Base-by-base conservation (phyloP, 306 rosid species). In the Sicyos baderoa region DNA sequence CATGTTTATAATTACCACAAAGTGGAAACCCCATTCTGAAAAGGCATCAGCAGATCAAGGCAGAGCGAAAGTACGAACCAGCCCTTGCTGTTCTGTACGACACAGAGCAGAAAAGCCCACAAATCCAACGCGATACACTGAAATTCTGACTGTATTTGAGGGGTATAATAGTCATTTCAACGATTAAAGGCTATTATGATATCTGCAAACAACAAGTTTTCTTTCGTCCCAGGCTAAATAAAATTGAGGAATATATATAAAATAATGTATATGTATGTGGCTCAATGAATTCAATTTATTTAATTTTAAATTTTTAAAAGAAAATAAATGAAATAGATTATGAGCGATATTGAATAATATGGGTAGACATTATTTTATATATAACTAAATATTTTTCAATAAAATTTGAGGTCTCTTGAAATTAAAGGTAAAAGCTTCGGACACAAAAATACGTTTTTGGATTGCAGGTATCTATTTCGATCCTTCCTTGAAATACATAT, bases 401-500 rank as follows among this genome's bases (percentile, higher is more conserved):
- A 12, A 71, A 4, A 37, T 56, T 71, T 37, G 8, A 11, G 19
- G 42, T 58, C 35, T 55, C 48, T 54, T 13, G 50, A 56, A 78
- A 47, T 52, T 56, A 75, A 70, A 59, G 44, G 17, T 12, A 25
- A 74, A 52, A 65, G 60, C 63, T 71, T 71, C 9, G 4, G 42
- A 66, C 35, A 45, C 71, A 77, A 80, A 74, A 61, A 50, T 5
- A 16, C 57, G 71, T 79, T 81, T 86, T 75, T 54, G 79, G 71
- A 74, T 40, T 51, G 50, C 76, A 72, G 80, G 79, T 72, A 54
- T 72, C 42, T 35, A 73, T 67, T 58, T 77, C 83, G 18, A 52
- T 78, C 80, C 65, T 68, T 81, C 77, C 54, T 44, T 64, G 18
- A 11, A 10, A 47, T 13, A 7, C 7, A 65, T 19, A 66, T 21